Conservation (phyloP, 78 protist species). For the Planoprotostelium fungivorum region DNA sequence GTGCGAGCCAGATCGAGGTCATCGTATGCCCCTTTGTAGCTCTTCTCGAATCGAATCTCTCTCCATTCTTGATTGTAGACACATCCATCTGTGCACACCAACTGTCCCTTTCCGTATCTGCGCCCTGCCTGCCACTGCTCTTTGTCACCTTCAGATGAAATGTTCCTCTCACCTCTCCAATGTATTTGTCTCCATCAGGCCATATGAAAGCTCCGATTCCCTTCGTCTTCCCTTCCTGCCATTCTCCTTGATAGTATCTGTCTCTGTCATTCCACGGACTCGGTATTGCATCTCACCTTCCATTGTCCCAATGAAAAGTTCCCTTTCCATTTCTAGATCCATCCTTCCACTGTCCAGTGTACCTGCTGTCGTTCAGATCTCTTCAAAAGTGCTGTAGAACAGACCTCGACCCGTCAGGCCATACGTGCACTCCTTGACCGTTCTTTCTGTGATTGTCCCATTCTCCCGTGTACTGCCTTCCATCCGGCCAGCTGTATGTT, state of each 20-base stretch:
- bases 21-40: neutral
- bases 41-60: neutral
- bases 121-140: neutral
- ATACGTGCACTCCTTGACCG: neutral
- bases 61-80: neutral
- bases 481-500: neutral
- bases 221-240: neutral
- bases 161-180: neutral
- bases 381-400: neutral
- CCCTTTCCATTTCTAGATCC: neutral
- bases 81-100: neutral
- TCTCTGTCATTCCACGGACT: too few species aligned
- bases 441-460: neutral
- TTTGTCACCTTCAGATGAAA: neutral
- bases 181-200: neutral
- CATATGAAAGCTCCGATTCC: neutral
- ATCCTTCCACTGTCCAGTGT: neutral
- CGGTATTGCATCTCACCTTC: neutral
- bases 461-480: neutral
- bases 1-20: neutral
- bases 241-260: neutral
- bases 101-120: neutral
- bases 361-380: neutral
- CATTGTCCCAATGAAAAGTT: neutral
- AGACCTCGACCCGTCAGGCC: neutral